Evolutionary conservation across 371 early-diverging fungal genomes (phyloP), one percentile per base, ranked within the genome.

Genomic region (Globomyces sp.): DNA sequence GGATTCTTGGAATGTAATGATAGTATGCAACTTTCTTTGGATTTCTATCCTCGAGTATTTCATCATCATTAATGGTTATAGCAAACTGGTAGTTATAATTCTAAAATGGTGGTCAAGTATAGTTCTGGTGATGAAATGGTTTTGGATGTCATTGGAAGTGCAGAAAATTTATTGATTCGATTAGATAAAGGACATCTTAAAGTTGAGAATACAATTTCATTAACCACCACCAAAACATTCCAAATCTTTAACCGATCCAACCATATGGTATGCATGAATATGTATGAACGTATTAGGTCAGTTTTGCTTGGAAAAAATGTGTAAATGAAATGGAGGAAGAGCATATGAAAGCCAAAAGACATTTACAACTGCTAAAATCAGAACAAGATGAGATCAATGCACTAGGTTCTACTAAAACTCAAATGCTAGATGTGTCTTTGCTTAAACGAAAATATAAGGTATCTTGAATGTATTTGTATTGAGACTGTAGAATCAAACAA

Each of bases 241-340:
- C 68, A 66, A 47, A 68, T 84, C 1, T 59, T 68, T 63, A 84
- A 84, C 47, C 55, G 73, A 0, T 75, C 77, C 40, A 77, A 82
- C 9, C 73, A 78, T 24, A 72, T 80, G 75, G 24, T 24, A 24
- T 24, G 24, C 24, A 24, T 24, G 24, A 24, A 24, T 24, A 24
- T 24, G 24, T 24, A 24, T 24, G 24, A 24, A 24, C 24, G 24
- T 24, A 24, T 24, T 24, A 24, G 24, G 83, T 82, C 53, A 71
- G 61, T 34, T 84, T 71, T 57, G 46, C 65, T 11, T 84, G 84
- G 84, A 84, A 80, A 63, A 63, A 48, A 48, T 79, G 75, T 71
- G 59, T 71, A n/a, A 77, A 69, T 6, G 70, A 69, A 4, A 64
- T 62, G 11, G 80, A 80, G 47, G 84, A 84, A 50, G 39, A 67